Conservation (phyloP, 768 basidiomycete genomes). For the Boletus subparvulus region DNA sequence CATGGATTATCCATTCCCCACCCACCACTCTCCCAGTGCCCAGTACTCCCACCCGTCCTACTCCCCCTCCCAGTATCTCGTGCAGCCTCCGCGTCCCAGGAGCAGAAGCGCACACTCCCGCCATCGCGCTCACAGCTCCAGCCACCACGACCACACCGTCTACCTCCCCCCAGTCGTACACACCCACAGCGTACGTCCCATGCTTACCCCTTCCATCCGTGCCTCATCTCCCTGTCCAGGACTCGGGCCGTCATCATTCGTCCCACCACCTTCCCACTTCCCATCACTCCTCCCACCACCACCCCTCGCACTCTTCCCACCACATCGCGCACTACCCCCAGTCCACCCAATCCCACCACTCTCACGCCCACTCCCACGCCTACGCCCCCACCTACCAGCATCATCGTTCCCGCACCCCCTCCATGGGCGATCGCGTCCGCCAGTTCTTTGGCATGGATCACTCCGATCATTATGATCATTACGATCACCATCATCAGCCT, state of each 20-base stretch:
- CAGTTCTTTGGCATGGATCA: constrained; percentile 36
- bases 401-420: constrained; percentile 18
- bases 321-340: constrained; percentile 13
- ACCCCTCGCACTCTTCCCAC: constrained; percentile 12
- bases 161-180: constrained; percentile 10
- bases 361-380: constrained; percentile 10
- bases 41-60: neutral
- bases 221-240: constrained; percentile 5
- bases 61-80: constrained; percentile 6
- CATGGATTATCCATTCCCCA: constrained; percentile 29
- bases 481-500: neutral
- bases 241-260: constrained; percentile 18
- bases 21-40: neutral
- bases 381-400: constrained; percentile 11
- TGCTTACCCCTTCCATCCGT: too few relatives aligned
- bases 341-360: constrained; percentile 6
- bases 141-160: neutral
- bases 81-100: neutral
- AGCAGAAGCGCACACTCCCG: constrained; percentile 21
- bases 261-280: constrained; percentile 6
- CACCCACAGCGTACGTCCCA: constrained; percentile 7
- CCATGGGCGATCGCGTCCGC: constrained; percentile 40
- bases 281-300: constrained; percentile 10
- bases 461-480: neutral
- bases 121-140: constrained; percentile 6